Base-by-base conservation (phyloP, 441 rosid genomes). In the Euphorbia celastroides region DNA sequence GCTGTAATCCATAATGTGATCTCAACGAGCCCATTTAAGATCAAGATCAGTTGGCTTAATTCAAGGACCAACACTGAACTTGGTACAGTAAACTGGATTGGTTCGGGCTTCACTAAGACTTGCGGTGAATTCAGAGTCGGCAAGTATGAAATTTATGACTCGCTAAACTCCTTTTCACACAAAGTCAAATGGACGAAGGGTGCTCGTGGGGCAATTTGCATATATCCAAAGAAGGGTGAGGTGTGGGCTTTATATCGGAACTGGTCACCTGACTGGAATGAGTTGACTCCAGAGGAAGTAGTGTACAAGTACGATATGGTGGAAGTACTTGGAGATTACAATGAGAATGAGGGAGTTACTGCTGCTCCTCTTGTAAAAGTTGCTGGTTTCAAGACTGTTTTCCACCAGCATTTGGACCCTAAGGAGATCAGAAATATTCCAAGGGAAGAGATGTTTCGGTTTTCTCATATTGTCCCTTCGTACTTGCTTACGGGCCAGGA, bases 181-280 rank as follows among this genome's bases (percentile, higher is more conserved):
- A 75, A 64, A 75, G 78, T 80, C 42, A 66, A 67, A 65, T 80
- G 81, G 83, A 70, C 74, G 27, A 80, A 72, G 72, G 83, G 79
- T 51, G 34, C 36, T 0, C 72, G 69, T 7, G 83, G 83, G 66
- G 66, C 65, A n/a, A 62, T 80, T 36, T 31, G 62, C 65, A 74
- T 80, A 72, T 77, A 72, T 64, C 83, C 83, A 4, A 65, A 62
- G 30, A 80, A 72, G 62, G 83, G 83, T 0, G 79, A 80, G 27
- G 73, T 80, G 62, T 80, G 84, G 84, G 84, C 84, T 65, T 70
- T 80, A 7, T 80, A 80, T 27, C 65, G 79, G 36, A 75, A 80
- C 48, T 80, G 84, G 84, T 75, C 84, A 46, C 74, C 84, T 2
- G 74, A 80, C 55, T 80, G 84, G 84, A 75, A 77, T 12, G 78